Base-by-base conservation (phyloP, 306 rosid species). In the Vigna angularis region DNA sequence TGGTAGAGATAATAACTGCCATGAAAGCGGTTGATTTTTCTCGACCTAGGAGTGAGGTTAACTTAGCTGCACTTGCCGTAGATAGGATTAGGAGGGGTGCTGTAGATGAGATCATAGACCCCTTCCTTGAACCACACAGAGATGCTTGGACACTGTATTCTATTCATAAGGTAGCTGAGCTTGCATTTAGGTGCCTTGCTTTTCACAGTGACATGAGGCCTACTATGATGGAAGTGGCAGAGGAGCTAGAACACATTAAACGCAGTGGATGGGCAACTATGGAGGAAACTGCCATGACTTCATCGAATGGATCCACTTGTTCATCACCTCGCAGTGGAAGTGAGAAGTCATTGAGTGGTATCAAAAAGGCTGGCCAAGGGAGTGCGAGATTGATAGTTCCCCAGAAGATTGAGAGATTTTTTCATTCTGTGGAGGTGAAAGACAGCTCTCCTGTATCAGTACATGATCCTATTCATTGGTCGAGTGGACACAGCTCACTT, bases 91-190 rank as follows among this genome's bases (percentile, higher is more conserved):
- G 99, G 76, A 91, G 82, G 72, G 97, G 96, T 45, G 80, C 87
- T 9, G 36, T 95, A 56, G 99, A 95, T 70, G 97, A 95, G 73
- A 84, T 95, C 76, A 72, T 95, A 30, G 99, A 95, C 68, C 98
- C 97, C 47, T 88, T 90, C 81, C 88, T 95, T 9, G 99, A 95
- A n/a, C 99, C 88, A 22, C 30, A 93, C 72, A 87, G 97, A 68
- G 99, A 96, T 86, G 99, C 99, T 69, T 96, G 99, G 98, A 96
- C 99, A 28, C 90, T 96, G 8, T 87, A 91, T 67, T 93, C 99
- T 12, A 44, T 96, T 48, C 88, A 93, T 88, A 96, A 93, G 86
- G 93, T 90, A 34, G 96, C 93, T 40, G 99, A 96, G 76, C 97
- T 96, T 77, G 99, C 99, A 69, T 96, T 96, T 81, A 86, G 99